Conservation (phyloP, 208 protist genomes). For the Trypanosoma conorhini region DNA sequence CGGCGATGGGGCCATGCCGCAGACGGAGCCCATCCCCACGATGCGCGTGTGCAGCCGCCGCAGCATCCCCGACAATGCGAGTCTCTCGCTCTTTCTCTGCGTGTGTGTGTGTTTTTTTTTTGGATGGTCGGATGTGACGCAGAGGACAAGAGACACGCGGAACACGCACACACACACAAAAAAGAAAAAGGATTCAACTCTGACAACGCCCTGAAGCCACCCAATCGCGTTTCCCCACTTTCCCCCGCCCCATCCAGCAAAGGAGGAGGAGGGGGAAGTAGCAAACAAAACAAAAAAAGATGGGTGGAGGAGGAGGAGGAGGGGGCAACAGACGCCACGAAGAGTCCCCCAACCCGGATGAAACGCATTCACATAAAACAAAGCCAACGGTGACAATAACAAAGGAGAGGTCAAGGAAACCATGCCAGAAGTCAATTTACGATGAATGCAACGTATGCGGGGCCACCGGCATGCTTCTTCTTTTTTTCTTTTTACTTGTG, state of each 20-base stretch:
- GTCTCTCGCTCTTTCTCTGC: neutral
- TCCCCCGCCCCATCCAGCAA: neutral
- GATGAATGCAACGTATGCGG: neutral
- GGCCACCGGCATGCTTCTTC: neutral
- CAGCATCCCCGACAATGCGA: constrained; percentile 34
- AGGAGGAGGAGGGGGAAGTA: neutral
- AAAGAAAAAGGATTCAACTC: neutral
- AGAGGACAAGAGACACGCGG: neutral
- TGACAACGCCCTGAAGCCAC: neutral
- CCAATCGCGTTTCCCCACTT: neutral
- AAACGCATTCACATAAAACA: too few relatives aligned
- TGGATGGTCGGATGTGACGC: neutral
- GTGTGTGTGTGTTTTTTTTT: neutral
- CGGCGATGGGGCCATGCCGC: constrained; percentile 52
- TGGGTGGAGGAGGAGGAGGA: too few relatives aligned
- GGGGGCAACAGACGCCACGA: too few relatives aligned
- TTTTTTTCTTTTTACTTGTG: neutral
- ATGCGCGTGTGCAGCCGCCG: constrained; percentile 74
- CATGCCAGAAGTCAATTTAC: neutral
- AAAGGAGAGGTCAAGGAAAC: neutral
- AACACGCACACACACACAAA: too few relatives aligned
- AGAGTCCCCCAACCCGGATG: too few relatives aligned
- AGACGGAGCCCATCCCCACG: constrained; percentile 67
- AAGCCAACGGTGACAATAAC: neutral
- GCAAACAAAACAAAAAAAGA: constrained; percentile 7